Conservation (phyloP, 441 rosid species). For the Eruca vesicaria region DNA sequence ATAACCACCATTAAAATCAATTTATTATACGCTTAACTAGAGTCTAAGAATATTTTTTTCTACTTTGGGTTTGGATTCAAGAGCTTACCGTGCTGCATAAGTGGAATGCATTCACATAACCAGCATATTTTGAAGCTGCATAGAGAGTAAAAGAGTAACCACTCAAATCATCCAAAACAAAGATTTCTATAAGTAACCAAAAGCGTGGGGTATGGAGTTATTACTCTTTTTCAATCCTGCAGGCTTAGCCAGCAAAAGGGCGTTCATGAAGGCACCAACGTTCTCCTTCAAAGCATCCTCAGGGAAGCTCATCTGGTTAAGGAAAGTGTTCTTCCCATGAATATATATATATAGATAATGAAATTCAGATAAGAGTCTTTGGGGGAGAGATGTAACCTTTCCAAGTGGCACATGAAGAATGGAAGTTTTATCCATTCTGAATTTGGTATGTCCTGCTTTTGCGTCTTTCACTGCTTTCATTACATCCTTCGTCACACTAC, state of each 20-base stretch:
- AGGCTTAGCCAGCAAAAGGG: slow-evolving; percentile 92
- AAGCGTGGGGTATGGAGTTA: slow-evolving; percentile 7
- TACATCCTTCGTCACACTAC: slow-evolving; percentile 81
- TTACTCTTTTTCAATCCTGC: slow-evolving; percentile 93
- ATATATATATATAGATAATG: not conserved
- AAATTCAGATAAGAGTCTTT: not conserved
- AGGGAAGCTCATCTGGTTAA: slow-evolving; percentile 58
- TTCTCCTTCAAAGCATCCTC: slow-evolving; percentile 82
- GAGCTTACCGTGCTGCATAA: slow-evolving; percentile 87
- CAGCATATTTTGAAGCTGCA: slow-evolving; percentile 97
- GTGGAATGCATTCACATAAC: slow-evolving; percentile 85
- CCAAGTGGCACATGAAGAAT: slow-evolving; percentile 93
- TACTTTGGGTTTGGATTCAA: too few species aligned
- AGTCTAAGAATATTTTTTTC: not conserved
- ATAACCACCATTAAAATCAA: not conserved
- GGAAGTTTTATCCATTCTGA: slow-evolving; percentile 90
- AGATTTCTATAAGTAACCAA: not conserved
- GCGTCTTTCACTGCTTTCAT: slow-evolving; percentile 78
- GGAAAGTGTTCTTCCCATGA: slow-evolving; percentile 7
- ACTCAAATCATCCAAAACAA: slow-evolving; percentile 10
- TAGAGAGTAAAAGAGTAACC: slow-evolving; percentile 7
- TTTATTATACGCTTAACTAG: not conserved
- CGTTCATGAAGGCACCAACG: slow-evolving; percentile 87
- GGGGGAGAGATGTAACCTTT: slow-evolving; percentile 53
- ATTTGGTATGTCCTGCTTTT: slow-evolving; percentile 71